Evolutionary conservation across 2,329 filamentous ascomycete species (phyloP).

Genomic region (Zelopaecilomyces penicillatus): DNA sequence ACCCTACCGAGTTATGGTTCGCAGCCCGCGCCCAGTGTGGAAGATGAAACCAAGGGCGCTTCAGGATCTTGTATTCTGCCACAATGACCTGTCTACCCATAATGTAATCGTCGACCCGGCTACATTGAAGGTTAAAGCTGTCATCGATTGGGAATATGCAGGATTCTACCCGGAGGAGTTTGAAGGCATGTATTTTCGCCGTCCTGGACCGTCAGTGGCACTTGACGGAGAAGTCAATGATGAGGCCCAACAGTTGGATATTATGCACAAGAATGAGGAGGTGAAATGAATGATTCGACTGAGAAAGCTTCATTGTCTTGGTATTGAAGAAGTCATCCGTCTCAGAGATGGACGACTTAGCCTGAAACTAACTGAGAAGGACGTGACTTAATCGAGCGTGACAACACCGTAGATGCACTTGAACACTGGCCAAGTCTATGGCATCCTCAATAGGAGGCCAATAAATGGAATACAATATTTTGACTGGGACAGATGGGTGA

Average conservation of each 20-base stretch:
- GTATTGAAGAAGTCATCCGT: no score
- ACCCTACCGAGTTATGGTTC: slow-evolving; percentile 9
- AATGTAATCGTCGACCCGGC: slow-evolving; percentile 11
- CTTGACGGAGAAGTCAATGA: slow-evolving; percentile 18
- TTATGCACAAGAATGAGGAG: slow-evolving; percentile 6
- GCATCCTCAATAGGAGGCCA: no score
- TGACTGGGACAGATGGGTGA: no score
- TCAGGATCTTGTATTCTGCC: slow-evolving; percentile 13
- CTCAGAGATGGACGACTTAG: no score
- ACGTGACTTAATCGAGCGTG: no score
- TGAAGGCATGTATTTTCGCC: slow-evolving; percentile 16
- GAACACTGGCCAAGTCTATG: no score
- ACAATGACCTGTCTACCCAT: slow-evolving; percentile 7
- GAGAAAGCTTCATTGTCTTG: no score
- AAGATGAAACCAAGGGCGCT: slow-evolving; percentile 8
- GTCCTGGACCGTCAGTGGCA: slow-evolving; percentile 16
- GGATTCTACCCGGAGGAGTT: slow-evolving; percentile 24
- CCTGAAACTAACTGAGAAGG: no score
- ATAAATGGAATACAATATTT: no score
- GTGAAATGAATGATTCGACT: no score
- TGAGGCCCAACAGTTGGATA: slow-evolving; percentile 1
- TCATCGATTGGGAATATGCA: slow-evolving; percentile 31
- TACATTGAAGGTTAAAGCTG: slow-evolving; percentile 21
- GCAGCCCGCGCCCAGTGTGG: slow-evolving; percentile 2
- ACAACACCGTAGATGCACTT: no score